Percentiles rank a stretch among this genome's conserved stretches.
phyloP scores from a whole-genome alignment of 1,139 yeast genomes.

The Kazachstania sp. region DNA sequence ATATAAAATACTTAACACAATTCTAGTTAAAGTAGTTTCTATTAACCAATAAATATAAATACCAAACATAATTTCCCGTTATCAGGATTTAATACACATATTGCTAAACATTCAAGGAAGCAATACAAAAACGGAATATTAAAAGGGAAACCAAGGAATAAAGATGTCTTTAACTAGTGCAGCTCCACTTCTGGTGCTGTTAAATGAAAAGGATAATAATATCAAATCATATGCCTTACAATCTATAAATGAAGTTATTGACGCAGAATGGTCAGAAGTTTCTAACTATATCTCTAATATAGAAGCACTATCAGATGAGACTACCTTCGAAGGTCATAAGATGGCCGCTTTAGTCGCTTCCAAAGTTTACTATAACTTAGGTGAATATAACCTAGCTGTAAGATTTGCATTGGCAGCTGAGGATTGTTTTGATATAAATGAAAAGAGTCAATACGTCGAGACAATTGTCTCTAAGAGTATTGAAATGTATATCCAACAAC shows the following conservation, averaged over 20 bases:
- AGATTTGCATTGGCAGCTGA: slow-evolving; percentile 84
- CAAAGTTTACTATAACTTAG: slow-evolving; percentile 89
- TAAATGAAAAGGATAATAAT: slow-evolving; percentile 69
- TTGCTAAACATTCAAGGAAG: not conserved
- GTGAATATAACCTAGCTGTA: slow-evolving; percentile 88
- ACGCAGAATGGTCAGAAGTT: slow-evolving; percentile 94
- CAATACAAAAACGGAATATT: too few species aligned
- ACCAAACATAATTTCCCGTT: not conserved
- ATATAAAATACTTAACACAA: too few species aligned
- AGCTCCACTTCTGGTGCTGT: slow-evolving; percentile 81
- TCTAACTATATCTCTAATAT: slow-evolving; percentile 80
- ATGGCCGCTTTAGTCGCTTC: slow-evolving; percentile 91
- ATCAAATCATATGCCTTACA: slow-evolving; percentile 80
- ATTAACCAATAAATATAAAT: too few species aligned
- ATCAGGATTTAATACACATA: not conserved
- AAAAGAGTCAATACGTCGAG: slow-evolving; percentile 79
- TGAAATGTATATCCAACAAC: slow-evolving; percentile 62
- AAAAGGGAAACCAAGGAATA: not conserved
- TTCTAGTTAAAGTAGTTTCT: too few species aligned
- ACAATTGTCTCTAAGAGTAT: slow-evolving; percentile 92
- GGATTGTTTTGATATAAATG: slow-evolving; percentile 56
- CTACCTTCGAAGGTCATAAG: slow-evolving; percentile 60
- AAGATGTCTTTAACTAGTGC: slow-evolving; percentile 64
- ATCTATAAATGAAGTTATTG: slow-evolving; percentile 74
- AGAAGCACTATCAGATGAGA: slow-evolving; percentile 87